phyloP scores from a whole-genome alignment of 306 rosid genomes.

The Calophaca sinica region DNA sequence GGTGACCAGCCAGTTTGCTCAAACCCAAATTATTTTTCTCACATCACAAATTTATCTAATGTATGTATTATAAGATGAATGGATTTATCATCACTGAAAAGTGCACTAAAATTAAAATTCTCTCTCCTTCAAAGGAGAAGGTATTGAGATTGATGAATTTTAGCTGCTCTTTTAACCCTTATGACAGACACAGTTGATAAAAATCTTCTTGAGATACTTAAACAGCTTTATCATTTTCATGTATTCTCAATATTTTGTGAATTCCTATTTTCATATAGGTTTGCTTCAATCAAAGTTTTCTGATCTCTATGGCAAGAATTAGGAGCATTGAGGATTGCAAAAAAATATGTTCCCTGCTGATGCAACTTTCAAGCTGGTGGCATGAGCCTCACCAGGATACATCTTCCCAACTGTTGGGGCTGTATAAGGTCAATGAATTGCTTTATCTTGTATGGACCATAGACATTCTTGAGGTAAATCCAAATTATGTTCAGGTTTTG shows the following conservation, averaged over 20 bases:
- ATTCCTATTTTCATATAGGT: constrained; percentile 48
- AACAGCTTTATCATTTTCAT: constrained; percentile 21
- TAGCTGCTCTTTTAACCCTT: constrained; percentile 31
- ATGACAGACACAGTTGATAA: constrained; percentile 13
- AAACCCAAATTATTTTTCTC: background rate
- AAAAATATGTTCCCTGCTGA: constrained; percentile 50
- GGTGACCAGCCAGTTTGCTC: constrained; percentile 10
- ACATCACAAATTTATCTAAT: background rate
- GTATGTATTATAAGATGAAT: constrained; percentile 5
- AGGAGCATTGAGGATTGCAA: constrained; percentile 41
- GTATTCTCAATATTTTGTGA: constrained; percentile 29
- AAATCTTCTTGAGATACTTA: constrained; percentile 21
- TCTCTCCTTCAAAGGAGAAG: background rate
- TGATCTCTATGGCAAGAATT: constrained; percentile 43
- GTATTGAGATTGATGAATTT: constrained; percentile 9
- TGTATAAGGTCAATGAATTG: constrained; percentile 50
- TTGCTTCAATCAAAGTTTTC: constrained; percentile 47
- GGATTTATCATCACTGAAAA: constrained; percentile 10
- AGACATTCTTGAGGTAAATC: constrained; percentile 52
- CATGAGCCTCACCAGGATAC: constrained; percentile 44
- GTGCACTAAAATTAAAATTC: constrained; percentile 15
- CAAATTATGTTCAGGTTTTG: constrained; percentile 50
- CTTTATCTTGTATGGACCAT: constrained; percentile 61
- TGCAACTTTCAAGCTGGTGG: constrained; percentile 66
- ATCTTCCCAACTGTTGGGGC: constrained; percentile 51